Evolutionary conservation across 2,329 filamentous ascomycete genomes (phyloP), one percentile per base, ranked within the genome.

Genomic region (Fusarium palustre): DNA sequence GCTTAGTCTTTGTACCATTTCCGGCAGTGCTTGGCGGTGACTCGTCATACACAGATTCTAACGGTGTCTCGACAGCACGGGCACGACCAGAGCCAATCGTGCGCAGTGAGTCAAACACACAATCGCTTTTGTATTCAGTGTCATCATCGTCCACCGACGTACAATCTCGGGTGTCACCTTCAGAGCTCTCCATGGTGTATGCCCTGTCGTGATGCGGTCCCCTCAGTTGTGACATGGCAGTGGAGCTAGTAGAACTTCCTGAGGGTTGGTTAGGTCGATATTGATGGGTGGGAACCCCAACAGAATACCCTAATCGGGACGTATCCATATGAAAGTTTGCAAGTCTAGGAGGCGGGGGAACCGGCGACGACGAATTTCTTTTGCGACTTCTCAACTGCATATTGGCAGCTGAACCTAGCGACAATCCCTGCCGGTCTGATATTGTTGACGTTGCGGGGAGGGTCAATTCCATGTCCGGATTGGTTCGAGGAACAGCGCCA

Each of bases 31-130:
- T 87, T 10, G 88, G 87, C 36, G 90, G 91, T 16, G 91, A 92
- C 72, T 94, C 92, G 79, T 94, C 91, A 78, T 94, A 94, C 83
- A 94, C 92, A 25, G 89, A 92, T 75, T 94, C 91, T 50, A 94
- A 82, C 18, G 91, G 91, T 30, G 90, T 91, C 75, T 92, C 89
- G 47, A 89, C 85, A 34, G 88, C 87, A 63, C 89, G 87, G 55
- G 87, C 84, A 66, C 89, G 91, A 65, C 87, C 86, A 12, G 91
- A 93, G 39, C 87, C 90, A 63, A 87, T 84, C 18, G 92, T 94
- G 55, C 91, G 89, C 70, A 93, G 80, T 31, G 92, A 94, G 81
- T 94, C 92, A 78, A 89, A 94, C 58, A 91, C 84, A 20, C 89
- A 92, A 73, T 94, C 92, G 77, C 91, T 93, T 79, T 89, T 90